Conservation (phyloP, 2,329 filamentous ascomycete species). For the Corynespora cassiicola region DNA sequence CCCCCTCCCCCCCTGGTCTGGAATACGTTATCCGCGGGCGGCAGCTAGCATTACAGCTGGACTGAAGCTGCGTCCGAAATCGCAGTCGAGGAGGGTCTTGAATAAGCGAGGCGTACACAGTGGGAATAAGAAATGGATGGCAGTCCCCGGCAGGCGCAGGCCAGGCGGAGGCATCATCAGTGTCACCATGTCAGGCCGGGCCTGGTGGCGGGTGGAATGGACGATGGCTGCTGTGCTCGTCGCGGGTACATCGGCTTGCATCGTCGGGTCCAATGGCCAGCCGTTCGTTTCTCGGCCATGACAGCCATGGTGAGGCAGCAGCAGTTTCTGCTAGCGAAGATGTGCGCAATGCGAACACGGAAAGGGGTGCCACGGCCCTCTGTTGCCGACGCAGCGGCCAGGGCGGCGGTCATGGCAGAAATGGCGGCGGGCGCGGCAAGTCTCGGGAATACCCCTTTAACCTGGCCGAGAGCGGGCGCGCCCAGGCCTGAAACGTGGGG, state of each 20-base stretch:
- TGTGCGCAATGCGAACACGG: conserved; percentile 5
- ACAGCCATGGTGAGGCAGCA: conserved; percentile 11
- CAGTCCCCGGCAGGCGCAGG: conserved; percentile 5
- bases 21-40: too few species aligned
- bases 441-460: conserved; percentile 14
- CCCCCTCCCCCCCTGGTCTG: too few species aligned
- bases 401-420: conserved; percentile 1
- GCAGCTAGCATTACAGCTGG: conserved; percentile 18
- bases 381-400: conserved; percentile 2
- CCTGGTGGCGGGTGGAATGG: conserved; percentile 5
- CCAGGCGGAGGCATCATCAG: conserved; percentile 13
- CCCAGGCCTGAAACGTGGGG: conserved; percentile 27
- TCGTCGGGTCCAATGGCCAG: background rate
- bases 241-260: conserved; percentile 20
- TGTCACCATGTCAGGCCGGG: conserved; percentile 8
- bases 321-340: conserved; percentile 15
- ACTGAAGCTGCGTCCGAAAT: conserved; percentile 5
- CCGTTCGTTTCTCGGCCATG: background rate
- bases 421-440: conserved; percentile 4
- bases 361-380: conserved; percentile 2
- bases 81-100: background rate
- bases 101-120: background rate
- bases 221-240: conserved; percentile 11
- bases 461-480: too few species aligned
- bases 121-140: conserved; percentile 4